phyloP scores from a whole-genome alignment of 768 basidiomycete genomes.

The Tricholoma matsutake region DNA sequence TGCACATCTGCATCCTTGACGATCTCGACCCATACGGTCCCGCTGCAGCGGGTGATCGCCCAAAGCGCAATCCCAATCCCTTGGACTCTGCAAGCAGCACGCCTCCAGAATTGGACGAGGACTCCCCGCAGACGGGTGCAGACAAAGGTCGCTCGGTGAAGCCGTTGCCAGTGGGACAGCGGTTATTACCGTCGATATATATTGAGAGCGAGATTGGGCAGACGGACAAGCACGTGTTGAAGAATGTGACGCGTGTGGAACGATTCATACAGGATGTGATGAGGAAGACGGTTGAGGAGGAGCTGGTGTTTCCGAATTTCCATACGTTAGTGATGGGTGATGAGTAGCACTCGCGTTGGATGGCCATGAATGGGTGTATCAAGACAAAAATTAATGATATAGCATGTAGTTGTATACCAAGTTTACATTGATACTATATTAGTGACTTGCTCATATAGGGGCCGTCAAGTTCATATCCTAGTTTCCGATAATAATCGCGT shows the following conservation, averaged over 20 bases:
- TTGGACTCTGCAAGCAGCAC: slow-evolving; percentile 37
- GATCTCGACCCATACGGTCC: slow-evolving; percentile 85
- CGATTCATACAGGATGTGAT: slow-evolving; percentile 94
- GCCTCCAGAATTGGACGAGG: slow-evolving; percentile 65
- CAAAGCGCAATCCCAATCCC: slow-evolving; percentile 42
- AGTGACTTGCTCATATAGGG: slow-evolving; percentile 96
- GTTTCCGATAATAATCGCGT: slow-evolving; percentile 91
- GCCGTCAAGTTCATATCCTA: slow-evolving; percentile 93
- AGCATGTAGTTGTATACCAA: not conserved
- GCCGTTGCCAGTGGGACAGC: slow-evolving; percentile 74
- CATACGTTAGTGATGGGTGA: slow-evolving; percentile 58
- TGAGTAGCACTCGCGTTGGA: slow-evolving; percentile 6
- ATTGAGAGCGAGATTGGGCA: slow-evolving; percentile 98
- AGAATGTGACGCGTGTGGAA: slow-evolving; percentile 95
- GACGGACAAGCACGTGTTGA: slow-evolving; percentile 90
- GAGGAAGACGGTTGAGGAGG: slow-evolving; percentile 92
- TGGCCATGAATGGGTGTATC: not conserved
- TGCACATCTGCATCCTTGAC: slow-evolving; percentile 89
- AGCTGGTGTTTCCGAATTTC: slow-evolving; percentile 95
- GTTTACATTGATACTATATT: slow-evolving; percentile 25
- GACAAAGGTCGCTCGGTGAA: slow-evolving; percentile 48
- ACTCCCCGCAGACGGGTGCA: slow-evolving; percentile 31
- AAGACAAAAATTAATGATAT: not conserved
- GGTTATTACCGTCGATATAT: slow-evolving; percentile 79
- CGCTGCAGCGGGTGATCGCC: slow-evolving; percentile 53